Percentiles rank a stretch among this genome's conserved stretches.
Evolutionary conservation across 169 alveolate genomes (phyloP).

Genomic region (Cryptosporidium baileyi): DNA sequence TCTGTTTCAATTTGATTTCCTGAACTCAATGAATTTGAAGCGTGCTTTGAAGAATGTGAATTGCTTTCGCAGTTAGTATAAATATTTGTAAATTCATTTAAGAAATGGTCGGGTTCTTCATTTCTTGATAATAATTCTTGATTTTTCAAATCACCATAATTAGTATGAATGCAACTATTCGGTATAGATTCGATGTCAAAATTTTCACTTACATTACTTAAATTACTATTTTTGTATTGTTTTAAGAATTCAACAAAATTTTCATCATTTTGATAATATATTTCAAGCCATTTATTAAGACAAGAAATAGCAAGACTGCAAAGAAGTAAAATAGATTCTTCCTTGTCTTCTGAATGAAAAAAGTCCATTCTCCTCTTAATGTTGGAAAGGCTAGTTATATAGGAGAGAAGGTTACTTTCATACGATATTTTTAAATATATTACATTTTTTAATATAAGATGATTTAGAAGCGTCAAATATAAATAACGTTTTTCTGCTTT

Average conservation of each 20-base stretch:
- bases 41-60: too few species aligned
- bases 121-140: too few species aligned
- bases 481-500: slow-evolving; percentile 20
- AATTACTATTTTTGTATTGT: neutral
- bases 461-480: slow-evolving; percentile 10
- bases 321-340: neutral
- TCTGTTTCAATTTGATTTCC: too few species aligned
- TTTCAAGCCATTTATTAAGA: slow-evolving; percentile 31
- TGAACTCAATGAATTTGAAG: too few species aligned
- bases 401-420: slow-evolving; percentile 1
- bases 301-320: slow-evolving; percentile 16
- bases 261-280: neutral
- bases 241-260: neutral
- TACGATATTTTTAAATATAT: neutral
- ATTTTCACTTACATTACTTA: neutral
- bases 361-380: neutral
- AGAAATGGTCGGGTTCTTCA: too few species aligned
- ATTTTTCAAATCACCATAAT: too few species aligned
- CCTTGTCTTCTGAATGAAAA: slow-evolving; percentile 1
- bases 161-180: too few species aligned
- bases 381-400: neutral
- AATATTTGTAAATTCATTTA: too few species aligned
- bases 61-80: too few species aligned
- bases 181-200: too few species aligned
- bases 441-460: neutral